Conservation (phyloP, 176 grass and related monocot species). For the Oryza punctata region DNA sequence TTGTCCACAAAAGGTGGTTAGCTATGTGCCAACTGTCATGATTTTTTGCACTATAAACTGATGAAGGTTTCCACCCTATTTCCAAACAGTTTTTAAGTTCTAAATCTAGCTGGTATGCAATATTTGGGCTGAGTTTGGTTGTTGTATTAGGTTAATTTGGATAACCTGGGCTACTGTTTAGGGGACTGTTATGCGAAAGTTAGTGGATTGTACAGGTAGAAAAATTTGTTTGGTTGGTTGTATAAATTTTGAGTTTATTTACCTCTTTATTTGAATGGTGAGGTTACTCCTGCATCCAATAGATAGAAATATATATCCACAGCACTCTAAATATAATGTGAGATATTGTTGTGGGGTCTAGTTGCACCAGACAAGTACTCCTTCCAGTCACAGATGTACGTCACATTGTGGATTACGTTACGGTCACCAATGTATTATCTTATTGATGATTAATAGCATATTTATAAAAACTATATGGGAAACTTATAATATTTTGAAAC, state of each 20-base stretch:
- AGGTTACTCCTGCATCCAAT: background rate
- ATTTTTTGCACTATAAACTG: background rate
- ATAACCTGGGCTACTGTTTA: too few relatives aligned
- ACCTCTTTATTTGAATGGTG: background rate
- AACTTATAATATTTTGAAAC: too few relatives aligned
- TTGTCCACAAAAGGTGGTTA: background rate
- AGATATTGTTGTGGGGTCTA: background rate
- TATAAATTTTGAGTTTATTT: background rate
- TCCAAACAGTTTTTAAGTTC: too few relatives aligned
- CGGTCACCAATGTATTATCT: too few relatives aligned
- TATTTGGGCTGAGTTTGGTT: too few relatives aligned
- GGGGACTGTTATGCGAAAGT: background rate
- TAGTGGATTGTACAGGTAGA: background rate
- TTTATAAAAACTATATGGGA: too few relatives aligned
- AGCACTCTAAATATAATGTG: too few relatives aligned
- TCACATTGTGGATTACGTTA: too few relatives aligned
- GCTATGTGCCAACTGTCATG: background rate
- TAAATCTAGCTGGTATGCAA: too few relatives aligned
- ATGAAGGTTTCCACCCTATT: background rate
- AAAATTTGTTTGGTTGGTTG: background rate
- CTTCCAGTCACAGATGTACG: too few relatives aligned
- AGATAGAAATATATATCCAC: background rate
- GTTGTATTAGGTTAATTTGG: too few relatives aligned
- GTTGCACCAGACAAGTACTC: background rate
- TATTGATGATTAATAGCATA: too few relatives aligned